Conservation (phyloP, 352 stramenopile species). For the Globisporangium mamillatum region DNA sequence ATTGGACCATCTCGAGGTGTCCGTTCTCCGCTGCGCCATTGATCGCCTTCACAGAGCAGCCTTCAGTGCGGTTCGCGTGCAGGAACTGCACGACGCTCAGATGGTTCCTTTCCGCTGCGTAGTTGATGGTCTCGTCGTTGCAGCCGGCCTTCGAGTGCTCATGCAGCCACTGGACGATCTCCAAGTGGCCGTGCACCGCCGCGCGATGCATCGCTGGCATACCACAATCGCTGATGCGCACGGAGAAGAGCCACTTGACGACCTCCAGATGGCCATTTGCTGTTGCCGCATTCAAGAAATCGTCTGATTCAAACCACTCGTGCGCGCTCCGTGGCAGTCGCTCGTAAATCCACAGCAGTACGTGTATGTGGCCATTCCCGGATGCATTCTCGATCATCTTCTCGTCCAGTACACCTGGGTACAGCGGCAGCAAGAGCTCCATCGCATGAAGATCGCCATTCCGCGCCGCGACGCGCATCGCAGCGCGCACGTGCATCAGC, state of each 20-base stretch:
- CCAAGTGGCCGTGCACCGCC: slow-evolving; percentile 23
- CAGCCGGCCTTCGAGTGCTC: slow-evolving; percentile 25
- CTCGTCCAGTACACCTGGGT: slow-evolving; percentile 8
- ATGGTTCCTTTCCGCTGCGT: slow-evolving; percentile 30
- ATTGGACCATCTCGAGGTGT: slow-evolving; percentile 37
- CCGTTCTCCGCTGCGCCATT: slow-evolving; percentile 34
- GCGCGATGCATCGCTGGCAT: slow-evolving; percentile 35
- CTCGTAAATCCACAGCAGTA: slow-evolving; percentile 18
- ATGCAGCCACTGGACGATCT: slow-evolving; percentile 33
- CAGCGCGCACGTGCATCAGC: slow-evolving; percentile 10
- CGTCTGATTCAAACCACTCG: slow-evolving; percentile 6
- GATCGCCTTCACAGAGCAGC: slow-evolving; percentile 35
- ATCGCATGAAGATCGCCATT: not conserved
- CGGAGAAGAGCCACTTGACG: slow-evolving; percentile 20
- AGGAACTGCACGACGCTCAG: slow-evolving; percentile 38
- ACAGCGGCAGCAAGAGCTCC: slow-evolving; percentile 3
- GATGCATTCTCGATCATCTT: slow-evolving; percentile 12
- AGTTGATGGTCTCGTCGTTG: slow-evolving; percentile 28
- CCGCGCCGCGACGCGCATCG: slow-evolving; percentile 15
- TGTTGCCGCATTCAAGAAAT: slow-evolving; percentile 9
- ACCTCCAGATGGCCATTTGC: slow-evolving; percentile 23
- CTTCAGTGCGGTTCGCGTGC: slow-evolving; percentile 23
- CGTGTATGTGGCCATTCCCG: slow-evolving; percentile 8
- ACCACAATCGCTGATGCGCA: slow-evolving; percentile 22
- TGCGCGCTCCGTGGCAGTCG: not conserved